phyloP scores from a whole-genome alignment of 108 stramenopile species.

The Cyclotella choctawhatcheeana region DNA sequence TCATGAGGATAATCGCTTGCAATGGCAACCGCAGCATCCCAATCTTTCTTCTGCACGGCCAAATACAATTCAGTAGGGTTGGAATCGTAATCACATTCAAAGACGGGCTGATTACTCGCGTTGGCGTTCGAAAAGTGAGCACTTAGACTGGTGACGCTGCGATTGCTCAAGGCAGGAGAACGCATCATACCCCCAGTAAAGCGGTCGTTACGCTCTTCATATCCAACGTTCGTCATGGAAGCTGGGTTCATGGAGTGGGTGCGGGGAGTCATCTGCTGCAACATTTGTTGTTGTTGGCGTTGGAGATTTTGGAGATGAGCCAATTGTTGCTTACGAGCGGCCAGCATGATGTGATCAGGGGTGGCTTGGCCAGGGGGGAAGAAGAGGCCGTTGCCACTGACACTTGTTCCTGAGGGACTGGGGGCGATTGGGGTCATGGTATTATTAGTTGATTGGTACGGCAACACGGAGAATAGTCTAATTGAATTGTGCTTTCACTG shows the following conservation, averaged over 20 bases:
- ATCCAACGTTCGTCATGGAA: neutral
- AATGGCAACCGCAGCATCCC: conserved; percentile 59
- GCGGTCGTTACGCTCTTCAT: conserved; percentile 19
- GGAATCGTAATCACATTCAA: conserved; percentile 79
- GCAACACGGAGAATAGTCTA: neutral
- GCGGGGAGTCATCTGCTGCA: conserved; percentile 32
- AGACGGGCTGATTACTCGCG: conserved; percentile 10
- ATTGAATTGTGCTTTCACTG: neutral
- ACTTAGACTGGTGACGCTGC: neutral
- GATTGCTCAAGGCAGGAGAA: conserved; percentile 7
- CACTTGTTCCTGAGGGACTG: conserved; percentile 1
- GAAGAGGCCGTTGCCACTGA: conserved; percentile 25
- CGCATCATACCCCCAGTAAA: conserved; percentile 4
- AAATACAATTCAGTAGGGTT: conserved; percentile 80
- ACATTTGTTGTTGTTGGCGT: conserved; percentile 46
- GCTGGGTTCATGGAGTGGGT: neutral
- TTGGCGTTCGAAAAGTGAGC: conserved; percentile 9
- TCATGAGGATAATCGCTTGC: conserved; percentile 57
- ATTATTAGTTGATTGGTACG: neutral
- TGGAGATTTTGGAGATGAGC: conserved; percentile 49
- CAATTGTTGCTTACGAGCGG: conserved; percentile 48
- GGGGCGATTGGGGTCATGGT: conserved; percentile 22
- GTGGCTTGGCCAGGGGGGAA: conserved; percentile 38
- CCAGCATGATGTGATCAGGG: conserved; percentile 42
- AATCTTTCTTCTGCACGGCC: conserved; percentile 76